These are phyloP conservation scores for Candolleomyces efflorescens DNA, from an alignment of 768 basidiomycete genomes.

Conservation along the genomic window DNA sequence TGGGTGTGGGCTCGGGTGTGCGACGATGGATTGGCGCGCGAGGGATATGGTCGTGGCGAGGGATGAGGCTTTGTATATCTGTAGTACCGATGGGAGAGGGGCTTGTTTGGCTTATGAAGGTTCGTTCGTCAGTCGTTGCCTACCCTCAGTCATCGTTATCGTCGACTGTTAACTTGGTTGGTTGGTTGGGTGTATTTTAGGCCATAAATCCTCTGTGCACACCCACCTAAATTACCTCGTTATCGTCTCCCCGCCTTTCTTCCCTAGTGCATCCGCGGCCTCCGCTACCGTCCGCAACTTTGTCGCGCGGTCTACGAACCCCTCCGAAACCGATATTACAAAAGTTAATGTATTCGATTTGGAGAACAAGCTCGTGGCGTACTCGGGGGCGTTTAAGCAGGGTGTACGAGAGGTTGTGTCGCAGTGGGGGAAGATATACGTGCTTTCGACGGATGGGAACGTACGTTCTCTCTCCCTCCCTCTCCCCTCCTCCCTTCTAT, in stretches of 20 bases:
- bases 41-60: slow-evolving; percentile 79
- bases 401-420: slow-evolving; percentile 83
- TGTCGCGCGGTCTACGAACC: slow-evolving; percentile 46
- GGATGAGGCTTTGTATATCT: slow-evolving; percentile 90
- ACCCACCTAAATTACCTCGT: slow-evolving; percentile 82
- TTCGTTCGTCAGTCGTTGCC: too few relatives aligned
- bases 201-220: slow-evolving; percentile 75
- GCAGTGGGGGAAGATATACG: slow-evolving; percentile 76
- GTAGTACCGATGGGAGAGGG: slow-evolving; percentile 76
- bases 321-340: slow-evolving; percentile 56
- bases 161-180: background rate
- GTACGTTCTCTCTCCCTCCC: slow-evolving; percentile 34
- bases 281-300: slow-evolving; percentile 76
- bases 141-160: too few relatives aligned
- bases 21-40: slow-evolving; percentile 70
- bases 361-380: slow-evolving; percentile 88
- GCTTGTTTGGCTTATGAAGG: slow-evolving; percentile 93
- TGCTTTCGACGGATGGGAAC: slow-evolving; percentile 74
- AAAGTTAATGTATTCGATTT: slow-evolving; percentile 87
- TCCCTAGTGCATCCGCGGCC: slow-evolving; percentile 57
- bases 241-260: slow-evolving; percentile 83
- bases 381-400: slow-evolving; percentile 73
- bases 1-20: slow-evolving; percentile 82
- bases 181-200: slow-evolving; percentile 19
- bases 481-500: background rate